Percentiles rank a stretch among this genome's conserved stretches.
Evolutionary conservation across 179 eudicot genomes (phyloP).

Genomic region (Silene noctiflora): DNA sequence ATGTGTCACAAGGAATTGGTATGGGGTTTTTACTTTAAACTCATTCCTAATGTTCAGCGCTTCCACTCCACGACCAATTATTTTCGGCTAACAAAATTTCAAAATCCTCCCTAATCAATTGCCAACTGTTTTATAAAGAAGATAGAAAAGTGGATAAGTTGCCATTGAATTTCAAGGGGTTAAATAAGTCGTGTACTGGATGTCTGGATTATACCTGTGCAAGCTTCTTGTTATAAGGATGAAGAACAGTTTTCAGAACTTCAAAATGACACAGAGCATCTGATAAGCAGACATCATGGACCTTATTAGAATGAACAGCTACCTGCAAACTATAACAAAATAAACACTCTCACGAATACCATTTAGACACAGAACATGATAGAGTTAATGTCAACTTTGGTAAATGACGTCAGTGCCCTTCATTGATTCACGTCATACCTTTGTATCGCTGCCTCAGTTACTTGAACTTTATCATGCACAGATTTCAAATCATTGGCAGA

Average conservation of each 20-base stretch:
- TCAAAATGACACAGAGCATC: constrained; percentile 51
- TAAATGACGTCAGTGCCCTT: not conserved
- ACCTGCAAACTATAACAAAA: constrained; percentile 50
- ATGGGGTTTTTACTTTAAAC: not conserved
- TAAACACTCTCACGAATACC: not conserved
- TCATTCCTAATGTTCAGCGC: not conserved
- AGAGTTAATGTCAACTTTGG: not conserved
- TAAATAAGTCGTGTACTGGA: not conserved
- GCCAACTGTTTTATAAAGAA: not conserved
- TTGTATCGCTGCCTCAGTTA: constrained; percentile 40
- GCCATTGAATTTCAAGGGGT: not conserved
- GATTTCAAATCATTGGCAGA: constrained; percentile 45
- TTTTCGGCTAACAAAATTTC: not conserved
- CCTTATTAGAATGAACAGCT: constrained; percentile 36
- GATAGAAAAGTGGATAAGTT: not conserved
- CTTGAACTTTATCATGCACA: constrained; percentile 32
- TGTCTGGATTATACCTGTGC: constrained; percentile 56
- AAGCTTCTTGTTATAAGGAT: constrained; percentile 75
- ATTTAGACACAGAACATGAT: not conserved
- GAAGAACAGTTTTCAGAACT: constrained; percentile 46
- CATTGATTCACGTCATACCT: constrained; percentile 38
- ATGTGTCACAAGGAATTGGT: not conserved
- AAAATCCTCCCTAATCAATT: not conserved
- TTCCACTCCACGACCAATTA: not conserved
- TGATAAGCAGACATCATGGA: constrained; percentile 33